phyloP scores from a whole-genome alignment of 768 basidiomycete species.

The Phanerochaete sordida region DNA sequence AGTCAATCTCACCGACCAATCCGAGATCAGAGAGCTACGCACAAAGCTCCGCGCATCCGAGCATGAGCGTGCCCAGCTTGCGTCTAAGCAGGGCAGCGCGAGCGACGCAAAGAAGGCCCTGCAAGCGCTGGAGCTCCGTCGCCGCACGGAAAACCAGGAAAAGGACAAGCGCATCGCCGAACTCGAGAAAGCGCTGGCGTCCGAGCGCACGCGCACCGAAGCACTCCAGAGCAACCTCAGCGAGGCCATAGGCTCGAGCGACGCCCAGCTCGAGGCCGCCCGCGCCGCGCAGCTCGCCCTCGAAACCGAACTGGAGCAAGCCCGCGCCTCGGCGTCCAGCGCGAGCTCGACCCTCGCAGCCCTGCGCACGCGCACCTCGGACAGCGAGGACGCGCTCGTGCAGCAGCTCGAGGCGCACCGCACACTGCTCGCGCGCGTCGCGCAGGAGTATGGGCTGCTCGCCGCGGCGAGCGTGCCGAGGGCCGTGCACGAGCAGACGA shows the following conservation, averaged over 20 bases:
- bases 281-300: conserved; percentile 31
- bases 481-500: conserved; percentile 17
- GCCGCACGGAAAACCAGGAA: conserved; percentile 53
- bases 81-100: conserved; percentile 49
- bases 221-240: conserved; percentile 40
- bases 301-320: conserved; percentile 34
- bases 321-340: conserved; percentile 33
- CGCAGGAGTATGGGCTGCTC: conserved; percentile 41
- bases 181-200: conserved; percentile 46
- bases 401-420: conserved; percentile 50
- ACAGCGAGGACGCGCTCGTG: conserved; percentile 44
- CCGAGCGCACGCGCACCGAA: conserved; percentile 52
- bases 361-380: conserved; percentile 28
- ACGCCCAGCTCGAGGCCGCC: conserved; percentile 37
- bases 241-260: conserved; percentile 38
- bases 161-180: conserved; percentile 52
- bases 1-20: conserved; percentile 42
- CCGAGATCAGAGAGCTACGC: conserved; percentile 61
- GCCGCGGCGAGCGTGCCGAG: conserved; percentile 24
- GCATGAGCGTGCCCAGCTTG: conserved; percentile 50
- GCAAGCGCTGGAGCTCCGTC: conserved; percentile 44
- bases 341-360: conserved; percentile 30
- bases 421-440: conserved; percentile 41
- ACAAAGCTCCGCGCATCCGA: conserved; percentile 55
- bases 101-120: conserved; percentile 49